Evolutionary conservation across 768 basidiomycete genomes (phyloP).

Genomic region (Suillus placidus): DNA sequence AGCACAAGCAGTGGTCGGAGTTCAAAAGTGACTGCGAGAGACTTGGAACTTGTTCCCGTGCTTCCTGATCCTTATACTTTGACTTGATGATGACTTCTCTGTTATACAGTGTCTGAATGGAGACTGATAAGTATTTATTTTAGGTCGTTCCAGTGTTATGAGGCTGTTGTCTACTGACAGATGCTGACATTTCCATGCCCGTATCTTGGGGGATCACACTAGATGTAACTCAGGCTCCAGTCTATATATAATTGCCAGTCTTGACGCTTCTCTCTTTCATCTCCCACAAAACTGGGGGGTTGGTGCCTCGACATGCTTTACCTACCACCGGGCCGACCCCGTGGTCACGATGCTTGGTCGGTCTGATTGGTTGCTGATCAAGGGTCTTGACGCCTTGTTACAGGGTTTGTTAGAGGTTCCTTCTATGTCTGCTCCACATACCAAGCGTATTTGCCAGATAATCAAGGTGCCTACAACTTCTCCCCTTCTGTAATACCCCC

Average conservation of each 20-base stretch:
- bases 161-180: not conserved
- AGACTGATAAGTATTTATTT: not conserved
- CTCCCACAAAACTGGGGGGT: not conserved
- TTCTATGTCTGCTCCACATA: constrained; percentile 12
- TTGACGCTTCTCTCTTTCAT: not conserved
- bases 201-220: not conserved
- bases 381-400: not conserved
- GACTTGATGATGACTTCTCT: not conserved
- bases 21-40: constrained; percentile 24
- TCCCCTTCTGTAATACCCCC: not conserved
- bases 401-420: not conserved
- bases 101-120: not conserved
- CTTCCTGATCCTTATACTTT: not conserved
- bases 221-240: not conserved
- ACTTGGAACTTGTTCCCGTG: not conserved
- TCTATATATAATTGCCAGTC: not conserved
- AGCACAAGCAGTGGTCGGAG: constrained; percentile 28
- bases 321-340: not conserved
- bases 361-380: not conserved
- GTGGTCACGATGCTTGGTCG: not conserved
- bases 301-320: not conserved
- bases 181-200: not conserved
- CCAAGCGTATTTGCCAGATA: constrained; percentile 70
- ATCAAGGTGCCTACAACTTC: constrained; percentile 51
- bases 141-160: not conserved